phyloP scores from a whole-genome alignment of 805 yeast genomes.

The Yamadazyma paraphyllophila region DNA sequence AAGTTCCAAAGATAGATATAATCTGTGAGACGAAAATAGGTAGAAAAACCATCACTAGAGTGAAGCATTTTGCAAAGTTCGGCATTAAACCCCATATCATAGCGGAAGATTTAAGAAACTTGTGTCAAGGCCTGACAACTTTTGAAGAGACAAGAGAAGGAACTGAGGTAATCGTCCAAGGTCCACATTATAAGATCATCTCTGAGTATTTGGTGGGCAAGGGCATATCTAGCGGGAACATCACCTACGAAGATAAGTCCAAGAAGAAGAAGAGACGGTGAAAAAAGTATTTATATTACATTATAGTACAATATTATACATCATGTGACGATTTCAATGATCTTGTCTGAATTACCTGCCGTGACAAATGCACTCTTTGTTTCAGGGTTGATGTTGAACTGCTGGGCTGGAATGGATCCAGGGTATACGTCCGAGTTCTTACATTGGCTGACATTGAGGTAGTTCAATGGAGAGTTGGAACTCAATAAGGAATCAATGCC shows the following conservation, averaged over 20 bases:
- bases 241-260: slow-evolving; percentile 61
- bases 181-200: slow-evolving; percentile 72
- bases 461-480: slow-evolving; percentile 51
- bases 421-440: slow-evolving; percentile 64
- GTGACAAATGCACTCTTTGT: slow-evolving; percentile 59
- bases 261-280: slow-evolving; percentile 38
- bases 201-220: slow-evolving; percentile 54
- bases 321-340: slow-evolving; percentile 46
- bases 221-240: slow-evolving; percentile 67
- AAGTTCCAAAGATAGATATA: slow-evolving; percentile 62
- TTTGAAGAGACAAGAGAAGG: slow-evolving; percentile 59
- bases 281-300: neutral
- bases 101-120: slow-evolving; percentile 66
- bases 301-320: slow-evolving; percentile 9
- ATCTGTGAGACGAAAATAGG: slow-evolving; percentile 77
- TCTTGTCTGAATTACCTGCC: slow-evolving; percentile 49
- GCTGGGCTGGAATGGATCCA: slow-evolving; percentile 57
- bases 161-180: slow-evolving; percentile 82
- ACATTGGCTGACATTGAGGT: slow-evolving; percentile 68
- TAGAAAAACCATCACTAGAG: slow-evolving; percentile 72
- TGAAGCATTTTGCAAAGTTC: slow-evolving; percentile 67
- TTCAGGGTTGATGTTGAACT: slow-evolving; percentile 48
- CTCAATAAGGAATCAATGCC: slow-evolving; percentile 68
- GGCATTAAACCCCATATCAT: slow-evolving; percentile 61
- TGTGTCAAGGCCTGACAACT: slow-evolving; percentile 88